Percentiles rank a stretch among this genome's conserved stretches.
phyloP scores from a whole-genome alignment of 177 flowering plant species.

The Vitis hybrid region DNA sequence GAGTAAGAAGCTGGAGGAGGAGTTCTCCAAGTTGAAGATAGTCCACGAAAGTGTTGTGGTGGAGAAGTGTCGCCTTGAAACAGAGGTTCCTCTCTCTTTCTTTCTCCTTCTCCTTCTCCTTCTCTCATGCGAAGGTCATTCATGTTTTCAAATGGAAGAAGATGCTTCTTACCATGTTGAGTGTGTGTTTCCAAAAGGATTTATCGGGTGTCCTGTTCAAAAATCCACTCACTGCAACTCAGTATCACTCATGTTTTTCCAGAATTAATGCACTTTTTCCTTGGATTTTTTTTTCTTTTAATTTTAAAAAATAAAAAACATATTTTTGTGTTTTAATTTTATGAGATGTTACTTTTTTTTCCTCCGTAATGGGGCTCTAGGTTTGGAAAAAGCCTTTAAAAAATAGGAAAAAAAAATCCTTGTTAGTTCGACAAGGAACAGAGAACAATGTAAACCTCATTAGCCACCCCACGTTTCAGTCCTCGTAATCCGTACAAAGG shows the following conservation, averaged over 20 bases:
- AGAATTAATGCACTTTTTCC: no score
- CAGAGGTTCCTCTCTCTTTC: slow-evolving; percentile 46
- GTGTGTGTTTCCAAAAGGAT: neutral
- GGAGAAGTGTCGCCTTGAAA: slow-evolving; percentile 70
- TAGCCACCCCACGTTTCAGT: no score
- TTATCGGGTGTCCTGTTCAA: no score
- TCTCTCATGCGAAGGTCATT: neutral
- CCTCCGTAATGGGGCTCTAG: slow-evolving; percentile 25
- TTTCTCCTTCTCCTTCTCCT: neutral
- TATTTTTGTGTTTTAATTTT: neutral
- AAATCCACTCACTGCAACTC: no score
- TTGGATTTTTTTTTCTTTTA: no score
- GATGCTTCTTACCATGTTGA: neutral
- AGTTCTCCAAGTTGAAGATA: slow-evolving; percentile 50
- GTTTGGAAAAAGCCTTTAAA: slow-evolving; percentile 24
- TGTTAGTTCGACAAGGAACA: slow-evolving; percentile 6
- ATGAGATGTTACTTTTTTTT: neutral
- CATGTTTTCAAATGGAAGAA: neutral
- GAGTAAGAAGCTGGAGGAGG: slow-evolving; percentile 83
- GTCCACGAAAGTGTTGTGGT: slow-evolving; percentile 42
- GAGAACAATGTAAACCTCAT: slow-evolving; percentile 1
- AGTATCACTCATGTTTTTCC: no score
- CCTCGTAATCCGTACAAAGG: no score
- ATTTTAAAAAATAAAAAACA: no score
- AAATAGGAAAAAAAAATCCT: neutral